Evolutionary conservation across 2,329 filamentous ascomycete genomes (phyloP), one percentile per base, ranked within the genome.

Genomic region (Talaromyces amestolkiae): DNA sequence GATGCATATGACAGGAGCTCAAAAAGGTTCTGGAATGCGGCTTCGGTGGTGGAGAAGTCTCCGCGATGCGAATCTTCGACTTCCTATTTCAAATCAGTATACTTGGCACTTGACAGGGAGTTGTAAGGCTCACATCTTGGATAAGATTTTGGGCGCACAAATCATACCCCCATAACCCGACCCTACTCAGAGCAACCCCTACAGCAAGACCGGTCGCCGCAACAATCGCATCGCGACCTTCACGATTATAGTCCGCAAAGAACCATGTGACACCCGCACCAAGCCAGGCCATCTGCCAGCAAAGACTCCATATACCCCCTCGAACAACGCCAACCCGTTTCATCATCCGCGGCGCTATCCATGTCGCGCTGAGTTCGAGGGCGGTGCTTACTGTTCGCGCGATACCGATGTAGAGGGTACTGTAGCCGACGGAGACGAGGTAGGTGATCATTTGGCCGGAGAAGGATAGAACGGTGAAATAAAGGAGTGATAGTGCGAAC

Each of bases 231-330:
- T 56, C 31, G 24, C 31, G 17, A 13, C 68, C 67, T 10, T 53
- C 81, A 5, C 19, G 68, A 8, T 27, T 68, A 15, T 67, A 69
- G 9, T 71, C 69, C 37, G 72, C 60, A 79, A 79, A 69, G 85
- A 85, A 19, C 80, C 73, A 2, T 72, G 69, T 3, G 82, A 63
- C 74, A 0, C 81, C 85, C 0, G 73, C 78, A 1, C 78, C 79
- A 4, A 88, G 77, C 69, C 83, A 87, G 2, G 79, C 65, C n/a
- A 89, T 79, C 72, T 92, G 89, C 85, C 87, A 91, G 64, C 84
- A 87, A 10, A 89, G 72, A 68, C 86, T 87, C 91, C 91, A 93
- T 3, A 92, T 80, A 0, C 90, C 91, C 0, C 85, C 82, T n/a
- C 91, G 80, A 8, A 91, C 79, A 0, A 83, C 78, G 0, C 87